Conservation (phyloP, 2,329 filamentous ascomycete species). For the Eurotiales sp. region DNA sequence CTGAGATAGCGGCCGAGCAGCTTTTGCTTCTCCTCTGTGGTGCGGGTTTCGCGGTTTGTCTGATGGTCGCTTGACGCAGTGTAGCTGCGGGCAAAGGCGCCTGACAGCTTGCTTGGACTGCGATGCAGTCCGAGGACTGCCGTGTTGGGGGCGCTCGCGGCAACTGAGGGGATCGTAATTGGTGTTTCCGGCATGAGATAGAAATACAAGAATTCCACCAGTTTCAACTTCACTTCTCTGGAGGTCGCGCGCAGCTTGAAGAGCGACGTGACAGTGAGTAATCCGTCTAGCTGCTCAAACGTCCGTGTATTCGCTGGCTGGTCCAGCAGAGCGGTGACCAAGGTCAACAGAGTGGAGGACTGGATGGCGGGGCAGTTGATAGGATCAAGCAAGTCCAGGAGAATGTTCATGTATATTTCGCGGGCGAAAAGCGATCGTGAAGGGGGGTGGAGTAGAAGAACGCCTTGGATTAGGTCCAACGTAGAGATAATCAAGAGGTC, state of each 20-base stretch:
- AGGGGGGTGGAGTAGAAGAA: conserved; percentile 82
- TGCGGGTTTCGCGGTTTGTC: conserved; percentile 49
- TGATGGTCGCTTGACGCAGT: conserved; percentile 25
- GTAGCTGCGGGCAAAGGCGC: conserved; percentile 50
- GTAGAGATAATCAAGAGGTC: conserved; percentile 85
- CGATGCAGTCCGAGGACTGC: conserved; percentile 54
- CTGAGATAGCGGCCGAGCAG: conserved; percentile 72
- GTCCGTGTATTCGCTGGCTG: conserved; percentile 83
- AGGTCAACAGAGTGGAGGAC: conserved; percentile 80
- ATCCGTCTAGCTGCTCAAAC: conserved; percentile 87
- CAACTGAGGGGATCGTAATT: conserved; percentile 20
- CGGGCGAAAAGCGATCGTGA: conserved; percentile 82
- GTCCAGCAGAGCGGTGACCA: conserved; percentile 84
- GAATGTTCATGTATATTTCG: conserved; percentile 92
- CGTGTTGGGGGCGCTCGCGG: conserved; percentile 35
- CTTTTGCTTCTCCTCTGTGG: conserved; percentile 76
- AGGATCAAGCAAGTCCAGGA: conserved; percentile 90
- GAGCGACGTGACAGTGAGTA: conserved; percentile 84
- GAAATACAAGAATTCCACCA: conserved; percentile 98
- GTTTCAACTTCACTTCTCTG: conserved; percentile 86
- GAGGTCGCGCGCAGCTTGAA: conserved; percentile 86
- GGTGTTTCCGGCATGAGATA: conserved; percentile 92
- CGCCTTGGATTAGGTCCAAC: conserved; percentile 83
- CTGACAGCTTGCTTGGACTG: conserved; percentile 65
- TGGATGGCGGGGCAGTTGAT: conserved; percentile 90